A percentile compares a stretch with the other conserved stretches of the same genome.
phyloP scores from a whole-genome alignment of 2,329 filamentous ascomycete genomes.

The Claviceps sp. region DNA sequence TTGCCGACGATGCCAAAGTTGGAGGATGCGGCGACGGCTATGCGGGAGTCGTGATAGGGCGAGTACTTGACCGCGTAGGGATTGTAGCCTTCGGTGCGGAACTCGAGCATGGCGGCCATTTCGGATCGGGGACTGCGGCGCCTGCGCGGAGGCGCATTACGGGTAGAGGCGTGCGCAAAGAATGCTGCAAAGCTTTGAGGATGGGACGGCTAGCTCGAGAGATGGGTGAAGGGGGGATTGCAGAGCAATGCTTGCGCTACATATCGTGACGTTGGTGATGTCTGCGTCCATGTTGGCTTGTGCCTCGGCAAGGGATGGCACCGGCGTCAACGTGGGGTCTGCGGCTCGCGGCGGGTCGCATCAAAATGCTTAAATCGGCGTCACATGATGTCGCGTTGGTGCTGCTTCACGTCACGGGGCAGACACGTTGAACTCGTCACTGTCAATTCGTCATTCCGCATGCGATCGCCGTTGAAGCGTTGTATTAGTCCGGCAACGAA shows the following conservation, averaged over 20 bases:
- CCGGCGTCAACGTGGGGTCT: neutral
- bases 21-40: conserved; percentile 79
- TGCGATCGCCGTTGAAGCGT: neutral
- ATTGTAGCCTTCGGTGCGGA: conserved; percentile 84
- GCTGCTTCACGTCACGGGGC: neutral
- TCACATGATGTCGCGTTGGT: conserved; percentile 5
- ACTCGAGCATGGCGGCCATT: conserved; percentile 71
- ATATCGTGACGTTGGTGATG: neutral
- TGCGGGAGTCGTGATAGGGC: conserved; percentile 88
- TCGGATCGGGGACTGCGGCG: conserved; percentile 3
- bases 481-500: too few species aligned
- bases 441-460: neutral
- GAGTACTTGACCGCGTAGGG: conserved; percentile 97
- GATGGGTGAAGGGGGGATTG: neutral
- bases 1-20: conserved; percentile 98
- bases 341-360: neutral
- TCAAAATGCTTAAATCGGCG: neutral
- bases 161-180: neutral
- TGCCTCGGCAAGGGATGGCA: conserved; percentile 4
- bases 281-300: conserved; percentile 5
- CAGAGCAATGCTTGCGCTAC: too few species aligned
- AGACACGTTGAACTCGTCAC: neutral
- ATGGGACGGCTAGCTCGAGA: neutral
- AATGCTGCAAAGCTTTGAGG: neutral
- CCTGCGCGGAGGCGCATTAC: conserved; percentile 10